Base-by-base conservation (phyloP, 1,139 yeast genomes). In the Pichia sp. region DNA sequence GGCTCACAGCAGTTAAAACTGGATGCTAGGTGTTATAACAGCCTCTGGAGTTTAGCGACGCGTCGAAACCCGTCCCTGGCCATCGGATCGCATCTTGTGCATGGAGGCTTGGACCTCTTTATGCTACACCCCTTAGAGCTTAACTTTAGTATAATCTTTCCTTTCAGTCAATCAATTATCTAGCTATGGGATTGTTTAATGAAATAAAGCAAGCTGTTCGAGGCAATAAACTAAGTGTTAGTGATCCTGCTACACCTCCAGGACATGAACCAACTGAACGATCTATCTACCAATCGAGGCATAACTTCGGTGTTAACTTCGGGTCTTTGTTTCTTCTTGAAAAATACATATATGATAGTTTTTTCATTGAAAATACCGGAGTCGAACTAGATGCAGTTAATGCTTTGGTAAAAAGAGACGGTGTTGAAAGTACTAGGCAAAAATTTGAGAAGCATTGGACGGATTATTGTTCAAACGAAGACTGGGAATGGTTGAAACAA, bases 291-390 rank as follows among this genome's bases (percentile, higher is more conserved):
- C 84, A 77, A 52, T 66, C 72, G 36, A 68, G 97, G 44, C 68
- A 66, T 49, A 85, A 85, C 55, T 77, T 74, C 55, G 98, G 97
- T 11, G 95, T 86, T 28, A 89, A 89, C 59, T 62, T 91, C 34
- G 97, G 98, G 1, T 75, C 91, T 0, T 65, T 85, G 53, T 89
- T 89, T 58, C 81, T 88, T 2, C 69, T 79, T 41, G 98, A 91
- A 56, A 78, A 77, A 52, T 82, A 81, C 71, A 80, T 88, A 36
- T 83, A 64, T 59, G 79, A 72, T 44, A 65, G 66, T 31, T 66
- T 77, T 46, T 80, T 79, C 46, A 70, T 74, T 12, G 64, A 64
- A 14, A 64, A 69, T 30, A 50, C 65, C 12, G 73, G 71, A 14
- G 72, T 80, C n/a, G 98, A 91, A 61, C 71, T 81, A 42, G 91